These are phyloP conservation scores for Aspergillus indologenus DNA, from an alignment of 495 filamentous ascomycete genomes.

Conservation along the genomic window DNA sequence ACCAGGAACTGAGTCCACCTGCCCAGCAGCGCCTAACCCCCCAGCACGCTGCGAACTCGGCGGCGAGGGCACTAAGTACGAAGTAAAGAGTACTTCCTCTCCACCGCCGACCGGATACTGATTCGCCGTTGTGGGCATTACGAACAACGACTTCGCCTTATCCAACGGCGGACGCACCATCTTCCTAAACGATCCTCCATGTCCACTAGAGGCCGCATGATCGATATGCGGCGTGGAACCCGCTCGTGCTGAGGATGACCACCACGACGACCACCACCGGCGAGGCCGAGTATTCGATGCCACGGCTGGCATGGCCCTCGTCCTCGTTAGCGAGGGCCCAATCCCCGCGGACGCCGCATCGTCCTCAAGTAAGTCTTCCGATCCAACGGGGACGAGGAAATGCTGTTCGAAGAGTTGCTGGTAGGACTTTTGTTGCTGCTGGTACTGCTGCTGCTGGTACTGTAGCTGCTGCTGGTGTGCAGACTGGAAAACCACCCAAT, in stretches of 20 bases:
- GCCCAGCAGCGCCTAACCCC: neutral
- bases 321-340: conserved; percentile 20
- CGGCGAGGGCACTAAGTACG: conserved; percentile 27
- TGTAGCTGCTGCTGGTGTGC: conserved; percentile 7
- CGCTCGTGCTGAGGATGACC: conserved; percentile 7
- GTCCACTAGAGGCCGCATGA: too few species aligned
- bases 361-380: conserved; percentile 28
- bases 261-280: conserved; percentile 19
- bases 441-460: too few species aligned
- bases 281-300: neutral
- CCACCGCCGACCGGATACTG: neutral
- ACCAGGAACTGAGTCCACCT: neutral
- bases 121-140: conserved; percentile 27
- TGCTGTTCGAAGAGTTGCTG: conserved; percentile 22
- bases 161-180: conserved; percentile 37
- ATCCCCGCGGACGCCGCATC: conserved; percentile 39
- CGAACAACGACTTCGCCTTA: conserved; percentile 35
- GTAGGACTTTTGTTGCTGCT: too few species aligned
- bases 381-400: conserved; percentile 18
- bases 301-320: too few species aligned
- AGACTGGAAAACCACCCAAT: conserved; percentile 9
- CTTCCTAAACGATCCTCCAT: conserved; percentile 22
- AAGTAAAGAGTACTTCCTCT: conserved; percentile 20
- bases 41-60: neutral
- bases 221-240: too few species aligned